Evolutionary conservation across 2,329 filamentous ascomycete genomes (phyloP), one percentile per base, ranked within the genome.

Genomic region (Apiospora sp.): DNA sequence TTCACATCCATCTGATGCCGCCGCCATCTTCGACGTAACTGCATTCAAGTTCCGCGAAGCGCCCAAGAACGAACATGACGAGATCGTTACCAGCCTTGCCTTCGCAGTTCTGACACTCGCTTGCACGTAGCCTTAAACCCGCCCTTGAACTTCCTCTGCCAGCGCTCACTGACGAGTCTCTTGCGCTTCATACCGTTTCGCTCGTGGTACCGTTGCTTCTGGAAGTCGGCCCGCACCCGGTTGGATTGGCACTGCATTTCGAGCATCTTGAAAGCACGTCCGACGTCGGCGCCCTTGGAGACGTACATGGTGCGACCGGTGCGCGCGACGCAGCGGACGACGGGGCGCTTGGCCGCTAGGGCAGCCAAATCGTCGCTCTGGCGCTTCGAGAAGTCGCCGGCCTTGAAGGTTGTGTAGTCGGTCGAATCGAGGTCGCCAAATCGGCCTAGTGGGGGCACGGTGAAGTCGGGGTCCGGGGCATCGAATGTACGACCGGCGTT

Each of bases 141-240:
- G 44, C 81, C 81, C 86, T 89, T 91, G 83, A 96, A 96, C 73
- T 90, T 88, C 75, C 76, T 84, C 80, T 89, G 87, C 92, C 93
- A 95, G 74, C 93, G 86, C 85, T 92, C 86, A 73, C 89, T 91
- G 81, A 85, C 86, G 76, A 94, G 82, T 78, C 94, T 88, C 90
- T 96, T 97, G 82, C 92, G 88, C 88, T 93, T 94, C 78, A 94
- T 78, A 2, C 94, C 94, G 0, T 88, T 88, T 67, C 94, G 85
- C 86, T 96, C 94, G 82, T 97, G 92, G 78, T 90, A 94, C 75
- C 86, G 86, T 83, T 96, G 94, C 75, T 77, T 81, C 27, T 82
- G 80, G 71, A 85, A 85, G 77, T 94, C 91, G 3, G 68, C 72
- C 75, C 82, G 85, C 69, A 96, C 84, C 61, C 82, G 85, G 79